Conservation (phyloP, 2,329 filamentous ascomycete species). For the Trichoderma sp. region DNA sequence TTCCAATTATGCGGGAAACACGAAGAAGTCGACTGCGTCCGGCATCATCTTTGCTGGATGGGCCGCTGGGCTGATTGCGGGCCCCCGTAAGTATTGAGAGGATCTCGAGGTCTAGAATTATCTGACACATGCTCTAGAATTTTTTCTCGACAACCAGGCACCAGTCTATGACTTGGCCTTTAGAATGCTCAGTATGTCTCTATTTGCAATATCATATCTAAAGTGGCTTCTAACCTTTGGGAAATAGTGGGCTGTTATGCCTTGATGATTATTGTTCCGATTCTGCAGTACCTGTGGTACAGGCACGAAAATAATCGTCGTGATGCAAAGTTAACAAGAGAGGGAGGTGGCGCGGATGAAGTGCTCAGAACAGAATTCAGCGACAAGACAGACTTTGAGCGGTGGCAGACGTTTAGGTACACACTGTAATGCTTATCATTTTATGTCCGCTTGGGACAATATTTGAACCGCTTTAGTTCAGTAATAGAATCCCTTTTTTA, state of each 20-base stretch:
- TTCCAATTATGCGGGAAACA: not conserved
- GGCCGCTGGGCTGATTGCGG: not conserved
- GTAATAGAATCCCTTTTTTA: not conserved
- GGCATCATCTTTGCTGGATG: not conserved
- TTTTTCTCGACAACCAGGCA: not conserved
- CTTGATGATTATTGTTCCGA: not conserved
- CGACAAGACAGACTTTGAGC: conserved; percentile 7
- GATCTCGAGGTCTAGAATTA: not conserved
- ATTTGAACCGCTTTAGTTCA: not conserved
- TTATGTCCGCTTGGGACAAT: not conserved
- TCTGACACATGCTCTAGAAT: not conserved
- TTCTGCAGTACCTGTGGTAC: not conserved
- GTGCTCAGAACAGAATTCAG: not conserved
- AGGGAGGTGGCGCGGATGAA: not conserved
- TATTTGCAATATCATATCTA: not conserved
- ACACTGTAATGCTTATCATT: not conserved
- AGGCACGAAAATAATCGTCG: not conserved
- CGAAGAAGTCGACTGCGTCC: not conserved
- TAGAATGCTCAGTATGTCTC: not conserved
- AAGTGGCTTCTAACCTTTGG: not conserved
- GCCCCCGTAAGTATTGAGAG: not conserved
- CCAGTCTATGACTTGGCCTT: not conserved
- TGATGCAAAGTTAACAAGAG: not conserved
- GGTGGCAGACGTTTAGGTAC: conserved; percentile 9
- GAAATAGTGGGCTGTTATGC: not conserved